These are phyloP conservation scores for Cynara cardunculus DNA, from an alignment of 129 eudicot species.

Conservation along the genomic window DNA sequence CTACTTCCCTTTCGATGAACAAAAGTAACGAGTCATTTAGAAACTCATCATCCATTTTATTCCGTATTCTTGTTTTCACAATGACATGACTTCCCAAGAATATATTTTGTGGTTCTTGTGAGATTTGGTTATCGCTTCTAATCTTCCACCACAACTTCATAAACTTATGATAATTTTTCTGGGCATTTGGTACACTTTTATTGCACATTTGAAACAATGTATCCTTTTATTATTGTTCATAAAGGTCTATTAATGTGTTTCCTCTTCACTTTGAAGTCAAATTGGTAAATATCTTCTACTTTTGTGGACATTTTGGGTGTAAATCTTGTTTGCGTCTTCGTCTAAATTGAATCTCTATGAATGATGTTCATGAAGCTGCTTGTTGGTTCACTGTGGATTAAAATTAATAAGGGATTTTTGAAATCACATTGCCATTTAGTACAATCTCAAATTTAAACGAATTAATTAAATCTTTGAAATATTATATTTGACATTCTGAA, in stretches of 20 bases:
- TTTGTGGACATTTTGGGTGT: neutral
- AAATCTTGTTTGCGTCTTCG: neutral
- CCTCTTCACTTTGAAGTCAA: no score
- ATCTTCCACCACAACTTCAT: neutral
- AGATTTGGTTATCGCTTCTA: neutral
- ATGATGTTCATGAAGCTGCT: neutral
- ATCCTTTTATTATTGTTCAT: slow-evolving; percentile 8
- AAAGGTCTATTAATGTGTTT: neutral
- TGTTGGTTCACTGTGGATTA: neutral
- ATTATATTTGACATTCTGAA: no score
- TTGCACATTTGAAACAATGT: neutral
- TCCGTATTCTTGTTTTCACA: no score
- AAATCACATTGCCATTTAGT: neutral
- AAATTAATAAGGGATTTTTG: slow-evolving; percentile 5
- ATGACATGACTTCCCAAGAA: neutral
- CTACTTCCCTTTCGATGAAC: no score
- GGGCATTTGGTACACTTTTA: neutral
- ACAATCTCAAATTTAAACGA: no score
- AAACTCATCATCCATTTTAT: no score
- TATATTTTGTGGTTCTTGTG: neutral
- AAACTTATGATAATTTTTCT: neutral
- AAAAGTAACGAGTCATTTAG: no score
- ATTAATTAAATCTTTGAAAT: no score
- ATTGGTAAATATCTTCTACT: neutral
- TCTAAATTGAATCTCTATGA: neutral